Evolutionary conservation across 2,329 filamentous ascomycete species (phyloP).

Genomic region (Phialophora verrucosa): DNA sequence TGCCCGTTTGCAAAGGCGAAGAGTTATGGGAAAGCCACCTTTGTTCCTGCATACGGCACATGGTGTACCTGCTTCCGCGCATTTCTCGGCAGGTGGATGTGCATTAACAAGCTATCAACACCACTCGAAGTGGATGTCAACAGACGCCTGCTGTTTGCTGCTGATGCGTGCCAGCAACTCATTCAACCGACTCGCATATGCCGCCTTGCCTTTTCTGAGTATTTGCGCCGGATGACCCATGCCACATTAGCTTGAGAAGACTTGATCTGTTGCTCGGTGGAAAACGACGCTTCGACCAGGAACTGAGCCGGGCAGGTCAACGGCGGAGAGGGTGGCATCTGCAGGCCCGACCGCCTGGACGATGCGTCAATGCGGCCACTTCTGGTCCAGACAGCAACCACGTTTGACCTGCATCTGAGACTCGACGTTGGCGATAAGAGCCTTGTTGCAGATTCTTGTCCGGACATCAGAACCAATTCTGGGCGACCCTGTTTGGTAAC

Average conservation of each 20-base stretch:
- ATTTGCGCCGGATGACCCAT: conserved; percentile 3
- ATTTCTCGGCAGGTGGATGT: conserved; percentile 1
- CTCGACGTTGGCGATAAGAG: not conserved
- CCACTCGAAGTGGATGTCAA: not conserved
- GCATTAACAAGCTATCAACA: not conserved
- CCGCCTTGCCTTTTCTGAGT: not conserved
- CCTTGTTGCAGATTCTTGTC: not conserved
- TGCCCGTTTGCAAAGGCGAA: conserved; percentile 16
- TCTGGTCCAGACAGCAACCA: not conserved
- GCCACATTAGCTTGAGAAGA: not conserved
- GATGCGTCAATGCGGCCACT: not conserved
- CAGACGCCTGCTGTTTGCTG: not conserved
- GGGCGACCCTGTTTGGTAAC: not conserved
- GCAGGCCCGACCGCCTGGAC: not conserved
- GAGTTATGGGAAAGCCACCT: not conserved
- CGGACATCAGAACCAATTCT: not conserved
- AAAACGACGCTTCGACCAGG: not conserved
- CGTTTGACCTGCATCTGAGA: not conserved
- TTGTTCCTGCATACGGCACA: conserved; percentile 10
- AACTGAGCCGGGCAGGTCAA: not conserved
- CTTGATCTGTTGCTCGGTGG: not conserved
- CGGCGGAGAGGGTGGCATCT: not conserved
- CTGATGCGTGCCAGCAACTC: not conserved
- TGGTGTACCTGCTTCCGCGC: conserved; percentile 6
- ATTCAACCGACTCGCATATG: conserved; percentile 2